Percentiles rank a stretch among this genome's conserved stretches.
Evolutionary conservation across 371 early-diverging fungal species (phyloP).

Genomic region (Mucor saturninus): DNA sequence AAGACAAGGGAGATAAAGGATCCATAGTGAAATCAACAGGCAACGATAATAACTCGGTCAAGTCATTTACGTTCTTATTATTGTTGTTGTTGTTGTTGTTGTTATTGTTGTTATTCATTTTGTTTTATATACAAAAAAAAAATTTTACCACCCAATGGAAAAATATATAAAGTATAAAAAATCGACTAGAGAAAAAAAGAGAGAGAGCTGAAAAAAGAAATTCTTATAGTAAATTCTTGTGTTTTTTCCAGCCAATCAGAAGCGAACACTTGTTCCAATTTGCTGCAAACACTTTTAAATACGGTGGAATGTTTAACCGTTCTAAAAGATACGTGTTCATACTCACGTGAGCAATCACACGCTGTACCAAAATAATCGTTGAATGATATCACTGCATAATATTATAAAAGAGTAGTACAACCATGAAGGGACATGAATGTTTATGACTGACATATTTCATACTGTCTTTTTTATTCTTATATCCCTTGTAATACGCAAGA

Average conservation of each 20-base stretch:
- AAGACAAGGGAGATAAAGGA: constrained; percentile 28
- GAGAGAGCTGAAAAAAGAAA: not conserved
- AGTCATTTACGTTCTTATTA: constrained; percentile 22
- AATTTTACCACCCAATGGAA: constrained; percentile 56
- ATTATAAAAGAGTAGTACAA: too few species aligned
- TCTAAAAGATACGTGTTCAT: too few species aligned
- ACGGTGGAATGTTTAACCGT: too few species aligned
- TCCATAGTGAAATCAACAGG: constrained; percentile 38
- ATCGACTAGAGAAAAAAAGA: constrained; percentile 28
- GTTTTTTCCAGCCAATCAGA: constrained; percentile 20
- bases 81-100: constrained; percentile 17
- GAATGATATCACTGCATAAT: too few species aligned
- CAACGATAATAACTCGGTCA: constrained; percentile 32
- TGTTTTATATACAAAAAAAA: constrained; percentile 1
- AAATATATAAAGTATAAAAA: constrained; percentile 27
- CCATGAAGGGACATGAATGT: too few species aligned
- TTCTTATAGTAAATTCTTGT: not conserved
- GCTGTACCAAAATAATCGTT: not conserved
- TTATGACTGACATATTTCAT: too few species aligned
- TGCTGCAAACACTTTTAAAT: too few species aligned
- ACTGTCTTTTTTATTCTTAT: not conserved
- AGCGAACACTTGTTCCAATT: constrained; percentile 19
- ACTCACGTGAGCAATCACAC: not conserved
- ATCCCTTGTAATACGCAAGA: not conserved
- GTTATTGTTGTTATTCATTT: constrained; percentile 5